These are phyloP conservation scores for Pyropia haitanensis DNA, from an alignment of 23 red algal species.

Conservation along the genomic window DNA sequence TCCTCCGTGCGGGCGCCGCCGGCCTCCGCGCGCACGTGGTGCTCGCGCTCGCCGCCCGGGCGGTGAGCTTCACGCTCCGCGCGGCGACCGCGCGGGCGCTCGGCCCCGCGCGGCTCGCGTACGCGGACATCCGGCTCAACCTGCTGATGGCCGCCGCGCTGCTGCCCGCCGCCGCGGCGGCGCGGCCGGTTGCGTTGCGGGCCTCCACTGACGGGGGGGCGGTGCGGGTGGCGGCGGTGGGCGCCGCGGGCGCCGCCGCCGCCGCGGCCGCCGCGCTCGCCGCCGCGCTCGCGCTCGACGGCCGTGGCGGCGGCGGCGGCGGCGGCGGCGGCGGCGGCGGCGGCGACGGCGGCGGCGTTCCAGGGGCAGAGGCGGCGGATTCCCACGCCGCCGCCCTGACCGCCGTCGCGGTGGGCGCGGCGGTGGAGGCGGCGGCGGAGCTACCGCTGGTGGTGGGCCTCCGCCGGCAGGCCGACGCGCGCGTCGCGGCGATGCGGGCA, in stretches of 20 bases:
- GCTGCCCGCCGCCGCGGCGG: conserved; percentile 37
- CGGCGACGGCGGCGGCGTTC: conserved; percentile 17
- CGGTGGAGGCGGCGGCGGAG: conserved; percentile 12
- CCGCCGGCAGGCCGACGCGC: too few species aligned
- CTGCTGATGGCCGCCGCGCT: conserved; percentile 43
- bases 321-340: conserved; percentile 8
- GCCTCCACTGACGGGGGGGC: conserved; percentile 1
- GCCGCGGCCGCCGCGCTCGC: conserved; percentile 18
- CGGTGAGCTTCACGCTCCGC: conserved; percentile 54
- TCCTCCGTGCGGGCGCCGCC: conserved; percentile 26
- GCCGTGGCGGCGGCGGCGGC: conserved; percentile 6
- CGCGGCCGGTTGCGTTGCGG: conserved; percentile 57
- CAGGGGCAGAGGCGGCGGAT: neutral
- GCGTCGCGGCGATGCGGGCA: too few species aligned
- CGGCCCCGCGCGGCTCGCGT: conserved; percentile 57
- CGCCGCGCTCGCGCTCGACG: conserved; percentile 3
- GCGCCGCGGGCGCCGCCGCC: conserved; percentile 7
- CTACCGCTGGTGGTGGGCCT: conserved; percentile 21
- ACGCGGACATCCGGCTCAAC: conserved; percentile 48
- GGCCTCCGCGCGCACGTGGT: conserved; percentile 29
- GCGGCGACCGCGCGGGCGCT: conserved; percentile 47
- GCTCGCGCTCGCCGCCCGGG: conserved; percentile 33
- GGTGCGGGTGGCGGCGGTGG: conserved; percentile 18
- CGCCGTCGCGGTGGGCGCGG: conserved; percentile 17
- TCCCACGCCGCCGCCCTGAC: conserved; percentile 29